Evolutionary conservation across 768 basidiomycete species (phyloP).

Genomic region (Rhodotorula graminis): DNA sequence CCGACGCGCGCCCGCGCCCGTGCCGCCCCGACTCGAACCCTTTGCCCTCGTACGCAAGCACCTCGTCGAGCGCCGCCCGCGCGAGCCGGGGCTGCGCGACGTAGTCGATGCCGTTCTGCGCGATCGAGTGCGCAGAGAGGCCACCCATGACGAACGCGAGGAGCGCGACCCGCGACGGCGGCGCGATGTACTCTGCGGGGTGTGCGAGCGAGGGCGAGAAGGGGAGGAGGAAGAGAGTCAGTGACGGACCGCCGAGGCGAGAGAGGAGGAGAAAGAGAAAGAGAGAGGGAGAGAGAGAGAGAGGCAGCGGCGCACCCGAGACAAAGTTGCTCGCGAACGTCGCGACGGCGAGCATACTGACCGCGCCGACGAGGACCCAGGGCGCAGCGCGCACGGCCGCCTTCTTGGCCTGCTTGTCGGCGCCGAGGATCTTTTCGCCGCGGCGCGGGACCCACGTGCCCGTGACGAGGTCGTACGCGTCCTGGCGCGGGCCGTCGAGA

Average conservation of each 20-base stretch:
- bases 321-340: slow-evolving; percentile 48
- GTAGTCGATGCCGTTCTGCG: slow-evolving; percentile 84
- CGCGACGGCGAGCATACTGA: slow-evolving; percentile 81
- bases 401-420: slow-evolving; percentile 2
- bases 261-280: too few relatives aligned
- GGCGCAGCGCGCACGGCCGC: slow-evolving; percentile 8
- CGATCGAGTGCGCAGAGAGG: slow-evolving; percentile 64
- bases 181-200: slow-evolving; percentile 20
- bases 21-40: slow-evolving; percentile 30
- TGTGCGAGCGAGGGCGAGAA: background rate
- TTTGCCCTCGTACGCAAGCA: slow-evolving; percentile 74
- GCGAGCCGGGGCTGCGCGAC: slow-evolving; percentile 89
- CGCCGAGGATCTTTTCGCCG: slow-evolving; percentile 7
- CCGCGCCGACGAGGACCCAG: background rate
- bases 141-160: slow-evolving; percentile 65
- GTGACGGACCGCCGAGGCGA: too few relatives aligned
- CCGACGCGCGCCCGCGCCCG: too few relatives aligned
- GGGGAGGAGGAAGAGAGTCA: background rate
- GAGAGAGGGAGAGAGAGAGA: background rate
- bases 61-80: slow-evolving; percentile 57
- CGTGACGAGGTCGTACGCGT: slow-evolving; percentile 90
- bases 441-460: slow-evolving; percentile 81
- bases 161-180: slow-evolving; percentile 74
- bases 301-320: slow-evolving; percentile 18
- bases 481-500: slow-evolving; percentile 90